Evolutionary conservation across 495 filamentous ascomycete genomes (phyloP), one percentile per base, ranked within the genome.

Genomic region (Pseudomonodictys pantanalensis): DNA sequence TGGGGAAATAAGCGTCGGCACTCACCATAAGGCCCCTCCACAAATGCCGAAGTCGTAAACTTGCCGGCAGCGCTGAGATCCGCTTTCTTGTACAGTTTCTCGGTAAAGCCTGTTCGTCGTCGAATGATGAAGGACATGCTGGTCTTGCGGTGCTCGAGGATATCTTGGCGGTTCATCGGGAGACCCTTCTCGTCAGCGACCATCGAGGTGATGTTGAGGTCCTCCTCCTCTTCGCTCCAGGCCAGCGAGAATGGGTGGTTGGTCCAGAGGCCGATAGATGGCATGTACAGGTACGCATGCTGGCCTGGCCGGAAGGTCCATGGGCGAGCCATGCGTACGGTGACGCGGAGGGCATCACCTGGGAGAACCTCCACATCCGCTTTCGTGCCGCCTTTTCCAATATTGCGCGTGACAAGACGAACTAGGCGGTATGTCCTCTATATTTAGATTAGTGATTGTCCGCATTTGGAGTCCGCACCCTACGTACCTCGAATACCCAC

Each of bases 181-280:
- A 73, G 72, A 42, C 66, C 70, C 55, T 77, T 71, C 62, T 73
- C 71, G 38, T 58, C 55, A 35, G 42, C 69, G 49, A 56, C 71
- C 70, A 49, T 76, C 20, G 10, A 20, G 6, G 45, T 4, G 47
- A 56, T 54, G 24, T 70, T 57, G 32, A 59, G 50, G 47, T 67
- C 53, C 12, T 73, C 68, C 29, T 66, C 64, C n/a, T 74, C 69
- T n/a, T 76, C 73, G 67, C 83, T 83, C 92, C 92, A 97, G 54
- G 88, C 91, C 48, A 97, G 80, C 25, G 91, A 93, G 75, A 98
- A 97, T 2, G 93, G 93, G 70, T 98, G 93, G 39, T 83, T 90
- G 60, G 90, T 90, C 88, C 88, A 95, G 60, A 81, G 79, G 39
- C 83, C 87, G 58, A 95, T 65, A 10, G 83, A 73, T 25, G 83